Conservation (phyloP, 768 basidiomycete genomes). For the Amanita fuliginea region DNA sequence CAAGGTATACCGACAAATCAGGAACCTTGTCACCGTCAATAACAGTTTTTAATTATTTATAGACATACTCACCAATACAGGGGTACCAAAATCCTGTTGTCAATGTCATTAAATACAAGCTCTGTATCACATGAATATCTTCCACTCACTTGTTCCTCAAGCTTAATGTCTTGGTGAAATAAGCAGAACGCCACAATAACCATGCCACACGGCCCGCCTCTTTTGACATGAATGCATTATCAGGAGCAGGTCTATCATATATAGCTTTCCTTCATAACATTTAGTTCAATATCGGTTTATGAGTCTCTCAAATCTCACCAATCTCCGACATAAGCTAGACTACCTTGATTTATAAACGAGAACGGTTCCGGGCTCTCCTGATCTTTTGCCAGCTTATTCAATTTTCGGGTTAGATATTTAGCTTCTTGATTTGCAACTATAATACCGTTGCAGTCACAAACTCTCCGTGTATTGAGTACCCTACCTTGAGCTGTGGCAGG, state of each 20-base stretch:
- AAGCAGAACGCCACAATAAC: slow-evolving; percentile 74
- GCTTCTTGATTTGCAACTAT: slow-evolving; percentile 73
- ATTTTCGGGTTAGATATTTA: slow-evolving; percentile 49
- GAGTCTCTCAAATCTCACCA: slow-evolving; percentile 31
- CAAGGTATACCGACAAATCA: slow-evolving; percentile 41
- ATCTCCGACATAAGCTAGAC: slow-evolving; percentile 71
- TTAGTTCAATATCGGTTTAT: background rate
- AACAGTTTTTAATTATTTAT: slow-evolving; percentile 2
- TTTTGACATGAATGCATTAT: slow-evolving; percentile 34
- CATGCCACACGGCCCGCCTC: slow-evolving; percentile 63
- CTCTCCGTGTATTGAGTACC: background rate
- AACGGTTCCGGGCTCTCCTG: slow-evolving; percentile 40
- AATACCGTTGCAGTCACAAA: background rate
- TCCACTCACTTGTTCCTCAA: slow-evolving; percentile 52
- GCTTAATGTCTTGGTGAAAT: slow-evolving; percentile 70
- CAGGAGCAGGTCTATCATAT: slow-evolving; percentile 50
- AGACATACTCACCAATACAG: slow-evolving; percentile 43
- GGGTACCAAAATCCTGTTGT: slow-evolving; percentile 47
- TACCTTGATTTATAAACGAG: slow-evolving; percentile 62
- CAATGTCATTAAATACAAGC: background rate
- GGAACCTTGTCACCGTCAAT: slow-evolving; percentile 33
- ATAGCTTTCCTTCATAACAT: slow-evolving; percentile 53
- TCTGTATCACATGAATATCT: background rate
- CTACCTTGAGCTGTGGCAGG: slow-evolving; percentile 81
- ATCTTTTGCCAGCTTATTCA: slow-evolving; percentile 54